Conservation (phyloP, 305 asterid genomes). For the Fraxinus latifolia region DNA sequence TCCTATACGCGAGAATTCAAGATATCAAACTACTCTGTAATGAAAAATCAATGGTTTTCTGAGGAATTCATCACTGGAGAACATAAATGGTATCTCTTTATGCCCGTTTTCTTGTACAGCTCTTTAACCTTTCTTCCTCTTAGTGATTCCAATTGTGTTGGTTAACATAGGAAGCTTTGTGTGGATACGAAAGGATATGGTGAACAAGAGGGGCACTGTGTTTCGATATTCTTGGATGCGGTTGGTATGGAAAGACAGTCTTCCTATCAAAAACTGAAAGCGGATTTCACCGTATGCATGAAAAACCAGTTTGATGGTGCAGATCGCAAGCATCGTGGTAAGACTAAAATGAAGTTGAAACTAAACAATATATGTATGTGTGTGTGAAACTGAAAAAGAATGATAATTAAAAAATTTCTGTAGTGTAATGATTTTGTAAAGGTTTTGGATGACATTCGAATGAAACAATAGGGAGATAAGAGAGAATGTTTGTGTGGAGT, state of each 20-base stretch:
- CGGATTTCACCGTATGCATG: not conserved
- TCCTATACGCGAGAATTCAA: not conserved
- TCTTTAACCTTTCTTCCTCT: not conserved
- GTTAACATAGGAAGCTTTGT: not conserved
- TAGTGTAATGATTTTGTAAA: no score
- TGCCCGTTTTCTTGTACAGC: not conserved
- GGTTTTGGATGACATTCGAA: no score
- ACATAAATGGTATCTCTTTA: not conserved
- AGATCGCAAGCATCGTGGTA: not conserved
- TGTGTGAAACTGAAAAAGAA: no score
- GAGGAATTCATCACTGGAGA: not conserved
- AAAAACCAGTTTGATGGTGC: not conserved
- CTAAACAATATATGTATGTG: no score
- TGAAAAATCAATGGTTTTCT: not conserved
- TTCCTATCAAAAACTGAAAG: not conserved
- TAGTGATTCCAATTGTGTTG: slow-evolving; percentile 10
- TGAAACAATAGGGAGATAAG: no score
- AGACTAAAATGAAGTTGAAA: no score
- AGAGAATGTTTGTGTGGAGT: no score
- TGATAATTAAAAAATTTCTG: no score
- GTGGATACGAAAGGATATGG: not conserved
- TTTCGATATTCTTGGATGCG: not conserved
- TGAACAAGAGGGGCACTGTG: not conserved
- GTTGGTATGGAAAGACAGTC: not conserved
- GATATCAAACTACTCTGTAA: not conserved